These are phyloP conservation scores for Taxillus chinensis DNA, from an alignment of 164 flowering plant species.

Conservation along the genomic window DNA sequence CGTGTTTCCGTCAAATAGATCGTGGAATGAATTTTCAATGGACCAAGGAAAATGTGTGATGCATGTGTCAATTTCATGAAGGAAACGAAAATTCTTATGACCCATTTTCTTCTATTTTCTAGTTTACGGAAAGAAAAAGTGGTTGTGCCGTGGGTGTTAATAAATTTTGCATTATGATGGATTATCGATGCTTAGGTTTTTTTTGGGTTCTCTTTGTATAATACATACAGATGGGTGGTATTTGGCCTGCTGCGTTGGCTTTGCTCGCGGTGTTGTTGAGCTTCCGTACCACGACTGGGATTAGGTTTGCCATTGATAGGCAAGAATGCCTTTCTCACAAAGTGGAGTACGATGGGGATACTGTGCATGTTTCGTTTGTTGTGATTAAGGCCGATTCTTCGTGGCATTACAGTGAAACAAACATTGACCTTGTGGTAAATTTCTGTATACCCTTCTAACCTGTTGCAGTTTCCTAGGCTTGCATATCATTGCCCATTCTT, in stretches of 20 bases:
- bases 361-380: conserved; percentile 1
- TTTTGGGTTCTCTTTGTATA: not conserved
- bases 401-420: not conserved
- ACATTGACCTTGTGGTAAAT: not conserved
- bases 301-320: conserved; percentile 1
- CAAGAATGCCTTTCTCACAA: conserved; percentile 4
- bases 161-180: not conserved
- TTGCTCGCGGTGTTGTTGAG: conserved; percentile 1
- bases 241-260: conserved; percentile 1
- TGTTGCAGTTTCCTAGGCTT: too few species aligned
- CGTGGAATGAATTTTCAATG: too few species aligned
- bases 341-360: conserved; percentile 3
- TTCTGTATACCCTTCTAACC: too few species aligned
- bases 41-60: too few species aligned
- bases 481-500: too few species aligned
- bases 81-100: too few species aligned
- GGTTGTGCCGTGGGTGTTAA: not conserved
- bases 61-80: too few species aligned
- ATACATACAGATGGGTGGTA: conserved; percentile 25
- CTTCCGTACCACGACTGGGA: not conserved
- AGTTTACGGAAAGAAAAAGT: not conserved
- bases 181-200: not conserved
- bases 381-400: conserved; percentile 3
- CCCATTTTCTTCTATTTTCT: not conserved
- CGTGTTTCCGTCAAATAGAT: too few species aligned